Evolutionary conservation across 257 asterid species (phyloP).

Genomic region (Verbascum thapsus): DNA sequence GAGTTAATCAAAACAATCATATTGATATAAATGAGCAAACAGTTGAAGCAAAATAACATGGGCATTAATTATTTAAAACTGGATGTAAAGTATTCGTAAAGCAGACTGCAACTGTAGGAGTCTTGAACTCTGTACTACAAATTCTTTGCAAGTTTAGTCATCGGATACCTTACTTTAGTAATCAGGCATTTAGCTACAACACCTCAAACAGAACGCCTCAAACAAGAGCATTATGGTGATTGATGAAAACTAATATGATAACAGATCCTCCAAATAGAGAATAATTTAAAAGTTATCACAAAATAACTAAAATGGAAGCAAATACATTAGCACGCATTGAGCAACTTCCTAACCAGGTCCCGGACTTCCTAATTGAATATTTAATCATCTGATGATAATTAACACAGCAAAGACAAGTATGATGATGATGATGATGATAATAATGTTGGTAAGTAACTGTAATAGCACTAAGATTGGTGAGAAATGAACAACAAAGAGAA

Average conservation of each 20-base stretch:
- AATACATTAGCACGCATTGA: background rate
- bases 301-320: background rate
- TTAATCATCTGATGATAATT: too few relatives aligned
- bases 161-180: background rate
- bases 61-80: background rate
- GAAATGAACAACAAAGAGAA: background rate
- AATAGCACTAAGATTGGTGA: background rate
- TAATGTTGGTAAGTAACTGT: background rate
- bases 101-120: background rate
- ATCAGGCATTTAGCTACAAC: background rate
- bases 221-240: background rate
- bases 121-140: background rate
- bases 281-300: background rate
- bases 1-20: too few relatives aligned
- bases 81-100: background rate
- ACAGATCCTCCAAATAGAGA: background rate
- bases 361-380: too few relatives aligned
- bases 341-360: background rate
- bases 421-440: background rate
- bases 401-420: too few relatives aligned
- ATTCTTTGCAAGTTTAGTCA: background rate
- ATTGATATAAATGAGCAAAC: background rate
- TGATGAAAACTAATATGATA: conserved; percentile 2
- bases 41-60: background rate
- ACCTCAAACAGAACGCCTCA: background rate